A percentile compares a stretch with the other conserved stretches of the same genome.
Conservation (phyloP, 441 rosid genomes). For the Metrosideros polymorpha region DNA sequence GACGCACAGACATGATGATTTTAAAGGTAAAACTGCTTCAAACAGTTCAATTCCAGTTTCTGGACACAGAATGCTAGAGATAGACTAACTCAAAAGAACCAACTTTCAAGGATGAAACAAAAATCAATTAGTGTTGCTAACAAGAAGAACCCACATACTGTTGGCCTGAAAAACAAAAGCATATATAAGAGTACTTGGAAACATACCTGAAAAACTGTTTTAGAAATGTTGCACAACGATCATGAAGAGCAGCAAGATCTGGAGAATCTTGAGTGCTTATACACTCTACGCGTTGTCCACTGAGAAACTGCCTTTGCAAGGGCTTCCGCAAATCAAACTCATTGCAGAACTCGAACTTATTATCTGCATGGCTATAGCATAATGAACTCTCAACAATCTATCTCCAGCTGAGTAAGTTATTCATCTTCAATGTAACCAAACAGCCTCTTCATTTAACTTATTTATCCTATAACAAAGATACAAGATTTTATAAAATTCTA, state of each 20-base stretch:
- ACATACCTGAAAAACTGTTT: constrained; percentile 52
- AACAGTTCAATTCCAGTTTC: not conserved
- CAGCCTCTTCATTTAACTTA: not conserved
- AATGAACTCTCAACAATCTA: not conserved
- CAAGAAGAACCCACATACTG: not conserved
- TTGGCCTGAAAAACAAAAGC: not conserved
- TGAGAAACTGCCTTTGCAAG: constrained; percentile 69
- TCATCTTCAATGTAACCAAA: not conserved
- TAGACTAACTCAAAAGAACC: not conserved
- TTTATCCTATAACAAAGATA: not conserved
- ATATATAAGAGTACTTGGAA: not conserved
- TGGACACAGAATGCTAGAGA: not conserved
- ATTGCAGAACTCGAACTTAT: constrained; percentile 50
- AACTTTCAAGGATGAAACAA: not conserved
- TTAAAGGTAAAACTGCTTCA: not conserved
- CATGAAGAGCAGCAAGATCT: constrained; percentile 39
- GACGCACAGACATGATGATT: not conserved
- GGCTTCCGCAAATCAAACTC: constrained; percentile 95
- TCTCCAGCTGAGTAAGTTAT: not conserved
- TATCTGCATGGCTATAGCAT: constrained; percentile 33
- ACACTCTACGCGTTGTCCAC: constrained; percentile 49
- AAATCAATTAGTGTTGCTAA: not conserved
- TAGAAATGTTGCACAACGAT: constrained; percentile 50
- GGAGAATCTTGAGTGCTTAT: constrained; percentile 51
- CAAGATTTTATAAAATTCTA: not conserved